These are phyloP conservation scores for Plasmodium relictum DNA, from an alignment of 169 alveolate genomes.

Conservation along the genomic window DNA sequence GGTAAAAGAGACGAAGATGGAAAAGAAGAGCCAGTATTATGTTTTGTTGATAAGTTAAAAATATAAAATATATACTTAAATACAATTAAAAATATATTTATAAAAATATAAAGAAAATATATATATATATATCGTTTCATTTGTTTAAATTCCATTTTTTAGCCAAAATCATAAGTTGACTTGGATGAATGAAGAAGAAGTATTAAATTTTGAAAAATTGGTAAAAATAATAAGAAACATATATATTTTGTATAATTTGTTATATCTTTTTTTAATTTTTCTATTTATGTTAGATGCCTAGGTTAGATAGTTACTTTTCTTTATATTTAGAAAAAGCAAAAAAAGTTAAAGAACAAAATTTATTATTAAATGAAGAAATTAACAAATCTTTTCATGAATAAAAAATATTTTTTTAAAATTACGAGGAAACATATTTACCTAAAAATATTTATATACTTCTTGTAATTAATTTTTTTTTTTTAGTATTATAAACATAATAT, in stretches of 20 bases:
- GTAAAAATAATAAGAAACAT: constrained; percentile 15
- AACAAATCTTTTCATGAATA: constrained; percentile 62
- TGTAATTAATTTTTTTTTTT: constrained; percentile 8
- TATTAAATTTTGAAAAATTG: constrained; percentile 47
- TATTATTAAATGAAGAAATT: constrained; percentile 32
- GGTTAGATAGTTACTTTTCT: constrained; percentile 68
- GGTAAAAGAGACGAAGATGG: constrained; percentile 89
- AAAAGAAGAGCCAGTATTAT: constrained; percentile 85
- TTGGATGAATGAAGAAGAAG: constrained; percentile 57
- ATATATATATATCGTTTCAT: not conserved
- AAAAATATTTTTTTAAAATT: not conserved
- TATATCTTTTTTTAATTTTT: not conserved
- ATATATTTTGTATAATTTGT: not conserved
- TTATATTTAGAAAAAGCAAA: constrained; percentile 69
- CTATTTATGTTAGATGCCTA: constrained; percentile 41
- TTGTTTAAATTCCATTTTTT: not conserved
- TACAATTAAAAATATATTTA: not conserved
- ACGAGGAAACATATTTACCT: not conserved
- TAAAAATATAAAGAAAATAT: not conserved
- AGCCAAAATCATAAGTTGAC: constrained; percentile 51
- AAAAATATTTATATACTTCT: not conserved
- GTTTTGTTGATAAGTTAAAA: constrained; percentile 85
- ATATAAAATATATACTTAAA: not conserved
- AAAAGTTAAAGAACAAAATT: constrained; percentile 58
- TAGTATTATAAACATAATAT: not conserved